phyloP scores from a whole-genome alignment of 805 yeast species.

The Lipomyces japonicus region DNA sequence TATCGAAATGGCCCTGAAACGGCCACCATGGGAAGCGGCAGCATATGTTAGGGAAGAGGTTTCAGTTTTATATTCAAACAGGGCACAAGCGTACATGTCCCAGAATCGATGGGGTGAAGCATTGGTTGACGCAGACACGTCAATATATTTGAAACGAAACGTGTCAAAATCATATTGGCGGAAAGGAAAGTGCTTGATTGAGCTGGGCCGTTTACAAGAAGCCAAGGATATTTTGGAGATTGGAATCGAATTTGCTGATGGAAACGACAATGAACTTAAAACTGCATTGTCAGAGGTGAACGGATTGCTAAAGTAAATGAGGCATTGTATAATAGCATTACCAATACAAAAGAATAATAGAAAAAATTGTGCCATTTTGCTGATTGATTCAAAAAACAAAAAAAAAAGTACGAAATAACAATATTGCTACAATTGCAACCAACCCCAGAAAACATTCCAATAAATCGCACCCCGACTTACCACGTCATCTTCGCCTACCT shows the following conservation, averaged over 20 bases:
- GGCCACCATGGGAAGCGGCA: constrained; percentile 43
- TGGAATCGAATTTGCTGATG: constrained; percentile 28
- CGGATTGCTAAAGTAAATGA: constrained; percentile 3
- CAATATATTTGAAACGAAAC: constrained; percentile 35
- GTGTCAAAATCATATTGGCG: constrained; percentile 38
- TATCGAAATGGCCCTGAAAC: constrained; percentile 40
- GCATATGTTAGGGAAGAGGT: constrained; percentile 38
- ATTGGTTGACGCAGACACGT: constrained; percentile 38
- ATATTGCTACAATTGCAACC: no score
- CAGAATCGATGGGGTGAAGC: constrained; percentile 40
- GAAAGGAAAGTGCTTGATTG: constrained; percentile 35
- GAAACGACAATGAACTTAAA: constrained; percentile 27
- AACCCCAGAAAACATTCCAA: no score
- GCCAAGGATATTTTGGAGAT: constrained; percentile 32
- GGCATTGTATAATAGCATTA: not conserved
- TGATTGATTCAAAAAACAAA: no score
- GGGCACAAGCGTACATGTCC: constrained; percentile 42
- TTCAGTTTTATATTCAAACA: constrained; percentile 34
- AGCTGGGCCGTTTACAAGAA: constrained; percentile 30
- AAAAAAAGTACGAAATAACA: no score
- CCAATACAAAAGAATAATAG: not conserved
- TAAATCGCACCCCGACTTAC: no score
- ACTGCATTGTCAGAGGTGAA: constrained; percentile 26
- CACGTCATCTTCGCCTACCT: no score
- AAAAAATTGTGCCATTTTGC: not conserved